Evolutionary conservation across 768 basidiomycete species (phyloP).

Genomic region (Rickenella mellea): DNA sequence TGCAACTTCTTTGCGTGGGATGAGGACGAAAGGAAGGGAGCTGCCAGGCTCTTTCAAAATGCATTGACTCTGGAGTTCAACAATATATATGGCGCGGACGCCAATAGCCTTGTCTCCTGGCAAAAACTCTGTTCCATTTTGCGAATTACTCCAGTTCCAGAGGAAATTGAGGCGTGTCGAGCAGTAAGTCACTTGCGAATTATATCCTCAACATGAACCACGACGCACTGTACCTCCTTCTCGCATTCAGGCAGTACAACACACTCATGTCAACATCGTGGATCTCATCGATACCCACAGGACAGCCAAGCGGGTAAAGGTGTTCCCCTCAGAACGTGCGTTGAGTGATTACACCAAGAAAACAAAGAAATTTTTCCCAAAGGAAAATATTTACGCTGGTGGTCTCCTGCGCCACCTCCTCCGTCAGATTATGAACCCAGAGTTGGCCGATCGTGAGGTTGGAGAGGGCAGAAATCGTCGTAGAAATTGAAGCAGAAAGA

Average conservation of each 20-base stretch:
- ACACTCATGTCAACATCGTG: conserved; percentile 21
- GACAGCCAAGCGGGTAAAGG: conserved; percentile 8
- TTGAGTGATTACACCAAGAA: conserved; percentile 15
- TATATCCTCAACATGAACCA: background rate
- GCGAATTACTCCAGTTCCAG: conserved; percentile 1
- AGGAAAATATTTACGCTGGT: conserved; percentile 16
- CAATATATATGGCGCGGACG: conserved; percentile 12
- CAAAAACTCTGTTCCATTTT: conserved; percentile 13
- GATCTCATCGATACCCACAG: conserved; percentile 17
- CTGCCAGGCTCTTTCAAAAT: no score
- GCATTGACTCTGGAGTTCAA: conserved; percentile 19
- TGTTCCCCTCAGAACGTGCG: conserved; percentile 13
- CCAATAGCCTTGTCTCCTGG: conserved; percentile 11
- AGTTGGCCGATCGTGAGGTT: no score
- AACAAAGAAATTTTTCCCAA: conserved; percentile 18
- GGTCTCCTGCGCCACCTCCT: conserved; percentile 20
- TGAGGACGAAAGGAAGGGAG: no score
- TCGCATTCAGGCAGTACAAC: conserved; percentile 13
- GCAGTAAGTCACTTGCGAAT: conserved; percentile 1
- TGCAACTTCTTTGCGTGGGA: background rate
- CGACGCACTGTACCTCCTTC: no score
- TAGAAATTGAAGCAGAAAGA: no score
- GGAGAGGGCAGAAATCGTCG: no score
- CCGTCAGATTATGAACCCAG: conserved; percentile 10
- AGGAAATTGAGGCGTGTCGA: conserved; percentile 3